A percentile compares a stretch with the other conserved stretches of the same genome.
Evolutionary conservation across 352 stramenopile genomes (phyloP).

Genomic region (Phytophthora fragariaefolia): DNA sequence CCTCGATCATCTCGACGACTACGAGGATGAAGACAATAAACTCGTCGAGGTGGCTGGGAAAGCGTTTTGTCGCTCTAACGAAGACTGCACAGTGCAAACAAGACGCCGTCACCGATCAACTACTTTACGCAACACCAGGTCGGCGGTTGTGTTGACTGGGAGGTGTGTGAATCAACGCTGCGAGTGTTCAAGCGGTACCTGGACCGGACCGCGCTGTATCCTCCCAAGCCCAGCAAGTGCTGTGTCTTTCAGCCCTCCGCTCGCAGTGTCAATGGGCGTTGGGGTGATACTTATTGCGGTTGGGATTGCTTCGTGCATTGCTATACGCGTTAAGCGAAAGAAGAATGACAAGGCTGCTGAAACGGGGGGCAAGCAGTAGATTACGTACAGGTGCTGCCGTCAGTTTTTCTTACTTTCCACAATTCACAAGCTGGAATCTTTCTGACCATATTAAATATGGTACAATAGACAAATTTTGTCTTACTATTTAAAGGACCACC

Average conservation of each 20-base stretch:
- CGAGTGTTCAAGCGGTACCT: conserved; percentile 42
- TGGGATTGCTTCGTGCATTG: conserved; percentile 24
- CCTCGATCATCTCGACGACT: conserved; percentile 74
- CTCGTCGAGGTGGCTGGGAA: conserved; percentile 65
- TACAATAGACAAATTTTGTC: too few species aligned
- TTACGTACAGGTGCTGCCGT: too few species aligned
- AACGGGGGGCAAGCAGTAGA: conserved; percentile 29
- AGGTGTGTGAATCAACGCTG: conserved; percentile 53
- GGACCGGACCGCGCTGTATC: conserved; percentile 63
- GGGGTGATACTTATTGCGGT: conserved; percentile 24
- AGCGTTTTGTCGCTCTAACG: conserved; percentile 58
- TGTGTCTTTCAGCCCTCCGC: conserved; percentile 34
- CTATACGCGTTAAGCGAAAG: conserved; percentile 20
- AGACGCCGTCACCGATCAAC: background rate
- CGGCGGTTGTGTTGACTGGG: conserved; percentile 29
- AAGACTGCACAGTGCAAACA: conserved; percentile 64
- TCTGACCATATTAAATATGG: too few species aligned
- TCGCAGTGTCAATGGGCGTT: conserved; percentile 25
- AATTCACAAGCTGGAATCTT: too few species aligned
- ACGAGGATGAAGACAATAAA: conserved; percentile 69
- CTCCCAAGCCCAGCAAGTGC: conserved; percentile 15
- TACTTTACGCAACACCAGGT: conserved; percentile 3
- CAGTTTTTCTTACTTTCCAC: too few species aligned
- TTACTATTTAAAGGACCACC: too few species aligned
- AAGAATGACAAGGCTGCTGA: conserved; percentile 24